Percentiles rank a stretch among this genome's conserved stretches.
Conservation (phyloP, 1,284 basidiomycete genomes). For the Pseudomicrostroma phylloplanum region DNA sequence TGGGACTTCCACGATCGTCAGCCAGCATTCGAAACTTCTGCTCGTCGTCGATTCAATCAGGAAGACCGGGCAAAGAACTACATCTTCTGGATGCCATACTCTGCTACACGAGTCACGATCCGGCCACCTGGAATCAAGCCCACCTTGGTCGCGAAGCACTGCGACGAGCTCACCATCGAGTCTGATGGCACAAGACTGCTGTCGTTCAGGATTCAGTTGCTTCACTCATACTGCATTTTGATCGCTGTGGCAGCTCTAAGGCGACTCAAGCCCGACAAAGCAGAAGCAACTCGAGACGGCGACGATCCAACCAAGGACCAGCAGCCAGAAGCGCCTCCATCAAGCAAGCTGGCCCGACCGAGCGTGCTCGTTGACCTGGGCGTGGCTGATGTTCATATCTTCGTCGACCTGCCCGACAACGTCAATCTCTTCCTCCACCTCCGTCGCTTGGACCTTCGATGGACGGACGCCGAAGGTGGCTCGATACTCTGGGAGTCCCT, state of each 20-base stretch:
- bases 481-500: slow-evolving; percentile 49
- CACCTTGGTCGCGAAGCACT: slow-evolving; percentile 22
- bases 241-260: slow-evolving; percentile 62
- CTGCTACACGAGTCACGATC: slow-evolving; percentile 31
- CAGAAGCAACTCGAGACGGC: neutral
- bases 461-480: slow-evolving; percentile 26
- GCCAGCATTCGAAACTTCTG: slow-evolving; percentile 9
- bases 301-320: neutral
- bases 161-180: slow-evolving; percentile 54
- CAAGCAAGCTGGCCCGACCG: slow-evolving; percentile 1
- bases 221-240: slow-evolving; percentile 68
- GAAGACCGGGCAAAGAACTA: slow-evolving; percentile 43
- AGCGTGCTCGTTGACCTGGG: slow-evolving; percentile 29
- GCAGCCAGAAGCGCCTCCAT: neutral
- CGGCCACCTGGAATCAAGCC: slow-evolving; percentile 24
- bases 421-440: slow-evolving; percentile 39
- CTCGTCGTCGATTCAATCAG: slow-evolving; percentile 19
- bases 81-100: slow-evolving; percentile 49
- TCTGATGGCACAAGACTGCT: slow-evolving; percentile 53
- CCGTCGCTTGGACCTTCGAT: slow-evolving; percentile 38
- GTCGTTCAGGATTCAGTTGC: slow-evolving; percentile 60
- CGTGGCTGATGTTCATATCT: slow-evolving; percentile 44
- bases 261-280: neutral
- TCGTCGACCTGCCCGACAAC: slow-evolving; percentile 44
- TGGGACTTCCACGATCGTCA: slow-evolving; percentile 33